A percentile compares a stretch with the other conserved stretches of the same genome.
Evolutionary conservation across 345 rosid genomes (phyloP).

Genomic region (Syzygium jambos): DNA sequence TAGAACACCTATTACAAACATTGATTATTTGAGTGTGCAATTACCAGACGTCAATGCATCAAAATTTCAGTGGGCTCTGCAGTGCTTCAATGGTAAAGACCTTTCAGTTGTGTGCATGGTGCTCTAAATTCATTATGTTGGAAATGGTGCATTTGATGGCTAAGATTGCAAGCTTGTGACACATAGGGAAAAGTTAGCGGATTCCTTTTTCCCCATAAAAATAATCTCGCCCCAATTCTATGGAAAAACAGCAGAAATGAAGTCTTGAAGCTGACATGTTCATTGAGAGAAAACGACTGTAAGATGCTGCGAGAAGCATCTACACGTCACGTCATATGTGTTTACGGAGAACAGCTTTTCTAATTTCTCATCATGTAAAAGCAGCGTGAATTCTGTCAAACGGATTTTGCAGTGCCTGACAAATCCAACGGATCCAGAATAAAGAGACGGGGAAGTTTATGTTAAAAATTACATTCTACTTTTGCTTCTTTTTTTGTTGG

Average conservation of each 20-base stretch:
- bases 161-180: no score
- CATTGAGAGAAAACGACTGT: background rate
- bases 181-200: no score
- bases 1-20: slow-evolving; percentile 54
- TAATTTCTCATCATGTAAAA: background rate
- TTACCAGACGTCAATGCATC: slow-evolving; percentile 72
- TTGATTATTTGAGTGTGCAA: slow-evolving; percentile 58
- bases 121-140: no score
- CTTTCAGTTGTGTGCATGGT: no score
- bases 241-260: background rate
- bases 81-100: slow-evolving; percentile 34
- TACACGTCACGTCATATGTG: fast-evolving
- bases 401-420: background rate
- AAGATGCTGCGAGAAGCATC: background rate
- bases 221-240: background rate
- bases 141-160: no score
- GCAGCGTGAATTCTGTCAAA: background rate
- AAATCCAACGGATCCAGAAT: background rate
- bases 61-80: slow-evolving; percentile 67
- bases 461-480: no score
- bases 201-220: no score
- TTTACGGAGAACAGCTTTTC: fast-evolving
- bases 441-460: background rate
- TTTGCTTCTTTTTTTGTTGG: no score
- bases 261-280: background rate